Percentiles rank a stretch among this genome's conserved stretches.
phyloP scores from a whole-genome alignment of 768 basidiomycete species.

The Tylopilus intermedius region DNA sequence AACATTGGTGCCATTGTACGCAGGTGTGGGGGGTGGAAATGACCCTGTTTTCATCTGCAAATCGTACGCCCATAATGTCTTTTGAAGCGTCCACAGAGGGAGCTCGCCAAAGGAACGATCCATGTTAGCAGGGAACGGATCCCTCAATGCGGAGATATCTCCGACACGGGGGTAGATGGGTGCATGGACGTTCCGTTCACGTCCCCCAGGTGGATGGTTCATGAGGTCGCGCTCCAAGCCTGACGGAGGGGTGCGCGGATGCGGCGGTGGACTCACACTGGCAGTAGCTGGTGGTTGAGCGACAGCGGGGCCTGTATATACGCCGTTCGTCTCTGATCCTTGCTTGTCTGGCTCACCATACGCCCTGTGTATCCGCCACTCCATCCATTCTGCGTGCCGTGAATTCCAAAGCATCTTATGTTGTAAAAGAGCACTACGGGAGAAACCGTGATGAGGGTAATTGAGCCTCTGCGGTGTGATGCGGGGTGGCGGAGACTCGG shows the following conservation, averaged over 20 bases:
- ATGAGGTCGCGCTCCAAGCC: constrained; percentile 29
- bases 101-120: constrained; percentile 56
- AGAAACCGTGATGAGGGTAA: constrained; percentile 58
- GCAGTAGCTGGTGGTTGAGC: not conserved
- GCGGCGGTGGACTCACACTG: constrained; percentile 12
- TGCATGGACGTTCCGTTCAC: constrained; percentile 19
- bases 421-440: constrained; percentile 53
- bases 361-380: constrained; percentile 25
- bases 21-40: constrained; percentile 4
- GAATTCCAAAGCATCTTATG: constrained; percentile 60
- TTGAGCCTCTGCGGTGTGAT: constrained; percentile 34
- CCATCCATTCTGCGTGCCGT: constrained; percentile 50
- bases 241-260: constrained; percentile 21
- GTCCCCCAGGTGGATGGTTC: constrained; percentile 2
- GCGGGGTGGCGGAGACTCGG: constrained; percentile 1
- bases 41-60: constrained; percentile 35
- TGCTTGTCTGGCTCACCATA: constrained; percentile 2
- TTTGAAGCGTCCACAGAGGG: constrained; percentile 62
- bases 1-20: constrained; percentile 9
- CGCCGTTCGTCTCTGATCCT: constrained; percentile 8
- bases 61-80: constrained; percentile 61
- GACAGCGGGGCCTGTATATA: constrained; percentile 26
- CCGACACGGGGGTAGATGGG: constrained; percentile 55
- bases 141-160: constrained; percentile 53
- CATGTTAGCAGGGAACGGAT: constrained; percentile 51